Base-by-base conservation (phyloP, 2,329 filamentous ascomycete species). In the Ophiostoma fasciatum region DNA sequence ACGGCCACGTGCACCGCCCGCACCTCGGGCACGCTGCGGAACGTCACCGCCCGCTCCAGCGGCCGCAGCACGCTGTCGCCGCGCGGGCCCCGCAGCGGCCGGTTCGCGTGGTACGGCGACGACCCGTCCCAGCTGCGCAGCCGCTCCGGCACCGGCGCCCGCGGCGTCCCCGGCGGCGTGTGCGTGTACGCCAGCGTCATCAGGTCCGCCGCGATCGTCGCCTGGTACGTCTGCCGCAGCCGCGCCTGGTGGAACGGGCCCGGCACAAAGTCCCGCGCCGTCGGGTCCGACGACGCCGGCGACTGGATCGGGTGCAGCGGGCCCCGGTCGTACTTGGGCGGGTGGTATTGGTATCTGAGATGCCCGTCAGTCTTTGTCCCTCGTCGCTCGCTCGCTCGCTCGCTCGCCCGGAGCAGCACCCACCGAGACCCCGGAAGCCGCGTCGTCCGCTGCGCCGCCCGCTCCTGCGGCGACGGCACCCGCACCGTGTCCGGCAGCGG, bases 21-120 rank as follows among this genome's bases (percentile, higher is more conserved):
- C 42, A 98, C 68, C 53, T 78, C 73, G 28, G 90, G 90, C 26
- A 98, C 70, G 57, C 92, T 94, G 51, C 72, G 73, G 68, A 85
- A 94, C 18, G 71, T 79, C 38, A 87, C 68, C 37, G 81, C 66
- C 42, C 71, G 66, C 60, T 87, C 83, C 38, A 93, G 52, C 42
- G 85, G 62, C 45, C 74, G 68, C 47, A 92, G 62, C 35, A 71
- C 68, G 44, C 82, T 74, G 45, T 75, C 72, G 45, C 90, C 90
- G 45, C 90, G 88, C 50, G 90, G 90, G 1, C 79, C 82, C 45
- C 90, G 78, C 46, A 82, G 72, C 5, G 82, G 80, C 49, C 90
- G 72, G 59, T 93, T 93, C 63, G 85, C 83, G 66, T 87, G 87
- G 62, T 98, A 98, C 3, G 88, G 90, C 7, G 83, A 93, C 35